Base-by-base conservation (phyloP, 768 basidiomycete genomes). In the Kwoniella sp. region DNA sequence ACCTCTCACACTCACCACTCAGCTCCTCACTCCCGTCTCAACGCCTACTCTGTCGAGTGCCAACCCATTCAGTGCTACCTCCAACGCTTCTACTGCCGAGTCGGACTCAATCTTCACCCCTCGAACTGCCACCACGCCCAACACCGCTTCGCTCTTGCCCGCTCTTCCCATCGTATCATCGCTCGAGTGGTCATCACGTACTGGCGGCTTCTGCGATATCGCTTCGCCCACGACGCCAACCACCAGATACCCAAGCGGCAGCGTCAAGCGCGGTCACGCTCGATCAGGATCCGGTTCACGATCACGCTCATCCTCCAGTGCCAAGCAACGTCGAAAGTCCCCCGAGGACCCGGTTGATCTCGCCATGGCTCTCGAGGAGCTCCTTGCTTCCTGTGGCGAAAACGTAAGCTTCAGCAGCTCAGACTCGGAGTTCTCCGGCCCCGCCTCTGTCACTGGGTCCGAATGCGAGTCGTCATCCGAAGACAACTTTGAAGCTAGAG, bases 331-430 rank as follows among this genome's bases (percentile, higher is more conserved):
- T 8, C 29, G 50, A 17, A 55, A 56, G 47, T 61, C 65, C 22
- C 65, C 65, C 25, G 60, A 62, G 29, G 54, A 61, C 50, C 54
- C 29, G 0, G 50, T 60, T 24, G 69, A 71, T 51, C 65, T 66
- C 27, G 68, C 68, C 24, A 55, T 65, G 25, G 75, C 58, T 26
- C 54, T 77, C n/a, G 69, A 74, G 21, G 68, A 69, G 30, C 50
- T 70, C 6, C 30, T 68, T 15, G 30, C 26, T 15, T 59, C 53
- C 5, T 62, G 70, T 52, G 75, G 75, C 1, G 68, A 67, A 29
- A 69, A 72, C 24, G 71, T 72, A 9, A 62, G 50, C 24, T 44
- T 55, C 25, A 56, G 26, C 52, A 21, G 40, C 13, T 57, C 57
- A 3, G 57, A 58, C n/a, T 50, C 57, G 33, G 57, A 58, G 37